phyloP scores from a whole-genome alignment of 768 basidiomycete genomes.

The Lentinula lateritia region DNA sequence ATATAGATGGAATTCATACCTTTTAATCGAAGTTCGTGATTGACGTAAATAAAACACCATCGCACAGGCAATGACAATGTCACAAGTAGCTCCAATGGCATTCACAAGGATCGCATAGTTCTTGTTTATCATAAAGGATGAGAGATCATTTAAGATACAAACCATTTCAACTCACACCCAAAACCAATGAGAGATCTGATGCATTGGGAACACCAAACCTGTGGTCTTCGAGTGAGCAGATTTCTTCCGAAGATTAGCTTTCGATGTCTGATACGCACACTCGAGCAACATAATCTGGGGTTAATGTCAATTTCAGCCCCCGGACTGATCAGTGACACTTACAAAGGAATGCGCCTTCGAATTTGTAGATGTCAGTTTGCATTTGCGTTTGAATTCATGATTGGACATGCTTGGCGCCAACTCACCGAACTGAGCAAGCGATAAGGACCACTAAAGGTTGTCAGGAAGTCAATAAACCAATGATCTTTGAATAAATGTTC shows the following conservation, averaged over 20 bases:
- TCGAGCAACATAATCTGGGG: conserved; percentile 2
- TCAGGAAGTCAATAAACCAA: too few species aligned
- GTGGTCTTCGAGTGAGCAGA: background rate
- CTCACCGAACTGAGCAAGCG: conserved; percentile 6
- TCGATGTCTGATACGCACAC: background rate
- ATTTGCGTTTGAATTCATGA: too few species aligned
- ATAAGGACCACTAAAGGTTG: background rate
- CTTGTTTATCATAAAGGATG: background rate
- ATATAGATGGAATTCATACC: background rate
- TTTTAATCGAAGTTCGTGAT: background rate
- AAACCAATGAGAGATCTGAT: background rate
- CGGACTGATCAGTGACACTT: background rate
- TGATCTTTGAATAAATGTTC: too few species aligned
- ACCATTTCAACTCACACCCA: background rate
- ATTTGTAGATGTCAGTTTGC: background rate
- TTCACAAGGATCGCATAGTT: conserved; percentile 4
- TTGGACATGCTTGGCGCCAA: background rate
- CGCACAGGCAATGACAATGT: conserved; percentile 3
- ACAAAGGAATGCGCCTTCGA: conserved; percentile 5
- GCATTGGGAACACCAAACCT: conserved; percentile 1
- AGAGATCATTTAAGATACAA: background rate
- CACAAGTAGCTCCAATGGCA: background rate
- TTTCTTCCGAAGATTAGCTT: background rate
- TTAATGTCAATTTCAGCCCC: background rate
- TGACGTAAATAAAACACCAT: conserved; percentile 5